These are phyloP conservation scores for Candida ponderosae DNA, from an alignment of 805 yeast genomes.

Conservation along the genomic window DNA sequence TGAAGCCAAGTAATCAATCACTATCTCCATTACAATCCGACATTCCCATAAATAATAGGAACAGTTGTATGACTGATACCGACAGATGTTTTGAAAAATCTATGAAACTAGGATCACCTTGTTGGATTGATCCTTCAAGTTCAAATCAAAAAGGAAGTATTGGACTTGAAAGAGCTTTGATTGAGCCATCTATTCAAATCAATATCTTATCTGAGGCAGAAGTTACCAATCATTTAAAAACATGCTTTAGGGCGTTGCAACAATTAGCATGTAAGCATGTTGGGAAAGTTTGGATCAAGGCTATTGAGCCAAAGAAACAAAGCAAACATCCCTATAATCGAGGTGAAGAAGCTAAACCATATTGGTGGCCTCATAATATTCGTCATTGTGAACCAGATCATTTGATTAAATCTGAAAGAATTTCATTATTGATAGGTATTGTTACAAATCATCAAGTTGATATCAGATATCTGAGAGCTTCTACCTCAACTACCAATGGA, in stretches of 20 bases:
- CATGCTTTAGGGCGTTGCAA: conserved; percentile 27
- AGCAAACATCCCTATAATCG: conserved; percentile 52
- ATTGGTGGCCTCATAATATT: conserved; percentile 63
- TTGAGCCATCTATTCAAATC: background rate
- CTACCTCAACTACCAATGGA: background rate
- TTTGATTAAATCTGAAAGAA: conserved; percentile 48
- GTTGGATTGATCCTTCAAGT: too few species aligned
- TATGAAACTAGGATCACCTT: too few species aligned
- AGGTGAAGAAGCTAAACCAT: conserved; percentile 42
- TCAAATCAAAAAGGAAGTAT: background rate
- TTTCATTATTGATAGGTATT: conserved; percentile 38
- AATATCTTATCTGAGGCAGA: background rate
- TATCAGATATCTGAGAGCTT: conserved; percentile 1
- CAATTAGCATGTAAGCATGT: conserved; percentile 53
- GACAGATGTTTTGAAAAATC: too few species aligned
- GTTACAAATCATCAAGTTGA: conserved; percentile 14
- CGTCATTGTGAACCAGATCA: conserved; percentile 73
- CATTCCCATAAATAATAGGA: too few species aligned
- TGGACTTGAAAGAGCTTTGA: background rate
- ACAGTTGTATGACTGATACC: too few species aligned
- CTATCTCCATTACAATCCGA: too few species aligned
- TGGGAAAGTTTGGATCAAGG: conserved; percentile 61
- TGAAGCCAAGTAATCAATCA: too few species aligned
- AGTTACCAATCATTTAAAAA: background rate
- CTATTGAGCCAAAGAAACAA: conserved; percentile 61